These are phyloP conservation scores for Cyanidium caldarium DNA, from an alignment of 23 red algal genomes.

Conservation along the genomic window DNA sequence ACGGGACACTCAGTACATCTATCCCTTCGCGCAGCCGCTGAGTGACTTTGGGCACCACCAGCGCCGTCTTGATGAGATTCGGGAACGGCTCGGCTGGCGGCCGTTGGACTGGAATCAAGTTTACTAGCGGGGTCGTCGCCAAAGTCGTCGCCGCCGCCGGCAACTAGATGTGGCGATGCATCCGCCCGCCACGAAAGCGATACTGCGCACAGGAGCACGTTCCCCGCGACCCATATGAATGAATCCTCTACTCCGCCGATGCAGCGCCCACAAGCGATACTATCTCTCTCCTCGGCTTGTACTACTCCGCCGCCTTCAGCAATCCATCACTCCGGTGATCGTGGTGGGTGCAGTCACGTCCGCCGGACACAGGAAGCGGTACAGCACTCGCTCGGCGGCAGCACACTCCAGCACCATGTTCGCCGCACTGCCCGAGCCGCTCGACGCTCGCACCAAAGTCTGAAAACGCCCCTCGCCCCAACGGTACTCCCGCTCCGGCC, in stretches of 20 bases:
- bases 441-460: background rate
- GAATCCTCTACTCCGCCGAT: no score
- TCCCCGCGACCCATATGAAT: no score
- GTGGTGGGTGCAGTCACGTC: background rate
- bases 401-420: background rate
- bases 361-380: background rate
- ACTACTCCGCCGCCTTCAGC: no score
- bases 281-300: no score
- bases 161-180: no score
- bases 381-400: background rate
- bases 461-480: background rate
- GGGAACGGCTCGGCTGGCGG: conserved; percentile 6
- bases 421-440: background rate
- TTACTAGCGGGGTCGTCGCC: no score
- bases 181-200: no score
- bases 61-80: conserved; percentile 3
- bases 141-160: no score
- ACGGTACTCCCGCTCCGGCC: background rate
- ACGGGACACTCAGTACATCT: conserved; percentile 40
- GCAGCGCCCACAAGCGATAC: no score
- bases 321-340: background rate
- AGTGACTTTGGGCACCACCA: conserved; percentile 9
- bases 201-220: no score
- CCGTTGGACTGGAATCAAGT: background rate
- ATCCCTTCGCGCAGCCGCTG: conserved; percentile 58